Evolutionary conservation across 2,329 filamentous ascomycete genomes (phyloP).

Genomic region (Talaromyces sp.): DNA sequence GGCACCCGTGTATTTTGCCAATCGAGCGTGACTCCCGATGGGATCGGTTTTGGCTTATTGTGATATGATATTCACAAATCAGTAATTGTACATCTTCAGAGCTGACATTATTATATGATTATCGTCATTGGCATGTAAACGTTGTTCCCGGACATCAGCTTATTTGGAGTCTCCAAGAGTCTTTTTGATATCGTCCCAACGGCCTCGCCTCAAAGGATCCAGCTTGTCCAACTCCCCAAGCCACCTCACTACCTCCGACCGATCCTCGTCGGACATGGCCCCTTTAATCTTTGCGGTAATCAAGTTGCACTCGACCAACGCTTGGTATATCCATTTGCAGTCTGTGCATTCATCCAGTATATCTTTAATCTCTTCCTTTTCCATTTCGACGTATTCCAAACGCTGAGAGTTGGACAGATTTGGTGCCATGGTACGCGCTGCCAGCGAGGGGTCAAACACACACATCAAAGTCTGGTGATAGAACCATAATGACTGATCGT

Average conservation of each 20-base stretch:
- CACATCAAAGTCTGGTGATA: conserved; percentile 86
- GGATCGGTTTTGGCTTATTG: too few relatives aligned
- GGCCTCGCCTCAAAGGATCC: conserved; percentile 66
- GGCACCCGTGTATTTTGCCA: too few relatives aligned
- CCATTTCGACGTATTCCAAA: conserved; percentile 58
- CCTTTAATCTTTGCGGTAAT: conserved; percentile 49
- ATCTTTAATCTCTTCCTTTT: conserved; percentile 68
- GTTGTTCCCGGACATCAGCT: not conserved
- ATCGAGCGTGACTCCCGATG: too few relatives aligned
- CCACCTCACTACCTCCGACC: conserved; percentile 50
- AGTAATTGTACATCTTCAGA: not conserved
- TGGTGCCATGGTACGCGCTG: conserved; percentile 56
- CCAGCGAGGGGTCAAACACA: conserved; percentile 51
- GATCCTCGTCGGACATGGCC: conserved; percentile 38
- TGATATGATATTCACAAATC: not conserved
- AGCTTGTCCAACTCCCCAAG: conserved; percentile 60
- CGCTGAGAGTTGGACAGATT: conserved; percentile 58
- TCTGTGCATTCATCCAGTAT: conserved; percentile 61
- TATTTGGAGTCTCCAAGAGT: conserved; percentile 22
- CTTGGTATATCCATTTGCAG: conserved; percentile 86
- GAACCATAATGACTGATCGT: conserved; percentile 95
- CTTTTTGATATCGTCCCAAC: conserved; percentile 67
- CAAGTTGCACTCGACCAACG: conserved; percentile 68
- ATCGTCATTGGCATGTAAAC: too few relatives aligned
- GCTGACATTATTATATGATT: too few relatives aligned